Evolutionary conservation across 768 basidiomycete genomes (phyloP).

Genomic region (Russula foetens): DNA sequence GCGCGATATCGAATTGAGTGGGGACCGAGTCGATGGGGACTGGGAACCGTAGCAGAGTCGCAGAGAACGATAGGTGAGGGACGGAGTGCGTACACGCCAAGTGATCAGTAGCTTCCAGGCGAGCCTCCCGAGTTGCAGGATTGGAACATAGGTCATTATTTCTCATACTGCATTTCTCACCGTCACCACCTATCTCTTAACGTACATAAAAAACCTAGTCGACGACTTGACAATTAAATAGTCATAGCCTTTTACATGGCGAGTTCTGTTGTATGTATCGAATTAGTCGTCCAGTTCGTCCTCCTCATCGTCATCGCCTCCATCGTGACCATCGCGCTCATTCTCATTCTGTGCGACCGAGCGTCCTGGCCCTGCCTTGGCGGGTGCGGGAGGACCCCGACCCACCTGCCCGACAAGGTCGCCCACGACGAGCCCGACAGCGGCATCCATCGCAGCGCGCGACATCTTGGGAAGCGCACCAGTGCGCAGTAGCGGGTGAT

Average conservation of each 20-base stretch:
- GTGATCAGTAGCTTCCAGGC: too few relatives aligned
- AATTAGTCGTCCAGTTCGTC: conserved; percentile 19
- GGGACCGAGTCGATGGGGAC: background rate
- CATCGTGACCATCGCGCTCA: background rate
- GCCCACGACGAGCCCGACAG: conserved; percentile 14
- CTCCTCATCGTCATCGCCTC: conserved; percentile 16
- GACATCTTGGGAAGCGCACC: conserved; percentile 18
- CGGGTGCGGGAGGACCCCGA: background rate
- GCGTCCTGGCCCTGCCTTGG: background rate
- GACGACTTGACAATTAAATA: too few relatives aligned
- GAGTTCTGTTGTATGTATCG: background rate
- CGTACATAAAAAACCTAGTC: background rate
- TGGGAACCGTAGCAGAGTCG: background rate
- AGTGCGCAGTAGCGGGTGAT: conserved; percentile 33
- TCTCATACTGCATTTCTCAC: too few relatives aligned
- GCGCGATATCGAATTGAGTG: conserved; percentile 13
- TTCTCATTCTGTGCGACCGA: background rate
- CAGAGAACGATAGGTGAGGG: too few relatives aligned
- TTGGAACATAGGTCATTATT: too few relatives aligned
- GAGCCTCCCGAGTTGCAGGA: too few relatives aligned
- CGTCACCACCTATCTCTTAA: background rate
- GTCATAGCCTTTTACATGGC: too few relatives aligned
- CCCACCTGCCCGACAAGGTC: conserved; percentile 9
- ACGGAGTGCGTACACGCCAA: too few relatives aligned
- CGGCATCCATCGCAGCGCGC: conserved; percentile 15